phyloP scores from a whole-genome alignment of 495 filamentous ascomycete species.

The Penicillium desertorum region DNA sequence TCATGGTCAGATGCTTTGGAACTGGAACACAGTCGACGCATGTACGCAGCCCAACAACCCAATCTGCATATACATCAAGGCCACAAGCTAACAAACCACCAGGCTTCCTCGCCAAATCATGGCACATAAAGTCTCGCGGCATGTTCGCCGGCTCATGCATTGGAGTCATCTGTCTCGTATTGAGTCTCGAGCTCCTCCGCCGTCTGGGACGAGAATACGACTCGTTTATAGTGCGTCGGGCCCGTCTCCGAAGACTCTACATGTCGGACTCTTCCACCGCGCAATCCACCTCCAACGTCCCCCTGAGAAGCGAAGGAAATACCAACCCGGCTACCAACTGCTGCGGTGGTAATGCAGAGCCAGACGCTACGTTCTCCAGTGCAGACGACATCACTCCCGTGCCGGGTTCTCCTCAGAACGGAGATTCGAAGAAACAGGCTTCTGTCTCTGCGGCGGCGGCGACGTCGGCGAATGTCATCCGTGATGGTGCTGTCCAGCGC shows the following conservation, averaged over 20 bases:
- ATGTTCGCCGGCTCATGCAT: conserved; percentile 73
- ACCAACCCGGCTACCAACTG: conserved; percentile 7
- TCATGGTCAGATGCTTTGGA: conserved; percentile 67
- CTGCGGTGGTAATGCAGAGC: conserved; percentile 1
- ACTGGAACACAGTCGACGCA: conserved; percentile 68
- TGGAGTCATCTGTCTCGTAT: conserved; percentile 62
- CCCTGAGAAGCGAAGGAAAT: background rate
- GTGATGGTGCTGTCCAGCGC: background rate
- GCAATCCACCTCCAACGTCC: background rate
- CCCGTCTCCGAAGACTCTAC: conserved; percentile 23
- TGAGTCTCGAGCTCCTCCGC: conserved; percentile 63
- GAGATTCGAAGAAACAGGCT: background rate
- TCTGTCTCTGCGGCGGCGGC: background rate
- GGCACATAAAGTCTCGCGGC: conserved; percentile 60
- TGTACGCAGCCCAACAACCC: conserved; percentile 40
- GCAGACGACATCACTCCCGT: conserved; percentile 13
- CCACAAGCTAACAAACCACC: conserved; percentile 6
- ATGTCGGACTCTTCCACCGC: conserved; percentile 7
- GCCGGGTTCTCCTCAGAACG: background rate
- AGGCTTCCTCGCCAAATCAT: conserved; percentile 63
- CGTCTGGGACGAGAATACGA: conserved; percentile 62
- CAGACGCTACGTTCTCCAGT: background rate
- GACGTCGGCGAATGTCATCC: background rate
- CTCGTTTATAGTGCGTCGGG: conserved; percentile 50
- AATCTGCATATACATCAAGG: background rate